phyloP scores from a whole-genome alignment of 148 eudicot species.

The Rhododendron henanense region DNA sequence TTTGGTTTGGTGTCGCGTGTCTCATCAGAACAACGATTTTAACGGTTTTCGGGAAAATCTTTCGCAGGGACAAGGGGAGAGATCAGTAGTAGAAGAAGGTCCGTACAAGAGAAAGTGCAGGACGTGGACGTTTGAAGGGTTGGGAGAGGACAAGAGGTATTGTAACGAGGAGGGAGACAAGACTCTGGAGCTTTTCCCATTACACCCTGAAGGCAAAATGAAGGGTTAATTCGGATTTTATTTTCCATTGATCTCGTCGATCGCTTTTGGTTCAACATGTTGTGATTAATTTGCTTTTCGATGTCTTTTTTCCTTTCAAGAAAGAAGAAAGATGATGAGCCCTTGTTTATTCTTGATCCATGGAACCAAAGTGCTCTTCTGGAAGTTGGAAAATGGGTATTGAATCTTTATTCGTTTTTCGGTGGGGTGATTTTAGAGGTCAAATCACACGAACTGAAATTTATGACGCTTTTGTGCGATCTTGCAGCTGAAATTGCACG shows the following conservation, averaged over 20 bases:
- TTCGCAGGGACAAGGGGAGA: slow-evolving; percentile 34
- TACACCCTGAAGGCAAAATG: slow-evolving; percentile 74
- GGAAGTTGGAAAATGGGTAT: slow-evolving; percentile 15
- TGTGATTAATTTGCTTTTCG: slow-evolving; percentile 10
- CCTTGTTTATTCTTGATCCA: slow-evolving; percentile 17
- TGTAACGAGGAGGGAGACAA: slow-evolving; percentile 39
- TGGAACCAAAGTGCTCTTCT: slow-evolving; percentile 26
- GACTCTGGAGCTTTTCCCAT: slow-evolving; percentile 85
- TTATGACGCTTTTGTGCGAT: background rate
- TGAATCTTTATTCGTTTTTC: background rate
- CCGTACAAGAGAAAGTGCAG: slow-evolving; percentile 69
- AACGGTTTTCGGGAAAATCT: background rate
- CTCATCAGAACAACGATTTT: background rate
- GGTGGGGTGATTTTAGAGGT: background rate
- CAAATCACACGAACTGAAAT: background rate
- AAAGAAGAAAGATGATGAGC: slow-evolving; percentile 46
- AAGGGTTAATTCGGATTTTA: slow-evolving; percentile 1
- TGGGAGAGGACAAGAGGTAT: slow-evolving; percentile 25
- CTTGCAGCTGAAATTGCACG: background rate
- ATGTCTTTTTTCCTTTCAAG: slow-evolving; percentile 36
- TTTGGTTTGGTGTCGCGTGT: background rate
- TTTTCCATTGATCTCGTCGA: background rate
- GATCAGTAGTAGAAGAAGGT: slow-evolving; percentile 33
- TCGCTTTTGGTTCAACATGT: background rate
- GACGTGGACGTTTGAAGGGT: slow-evolving; percentile 56